Conservation (phyloP, 164 flowering plant genomes). For the Stephania cephalantha region DNA sequence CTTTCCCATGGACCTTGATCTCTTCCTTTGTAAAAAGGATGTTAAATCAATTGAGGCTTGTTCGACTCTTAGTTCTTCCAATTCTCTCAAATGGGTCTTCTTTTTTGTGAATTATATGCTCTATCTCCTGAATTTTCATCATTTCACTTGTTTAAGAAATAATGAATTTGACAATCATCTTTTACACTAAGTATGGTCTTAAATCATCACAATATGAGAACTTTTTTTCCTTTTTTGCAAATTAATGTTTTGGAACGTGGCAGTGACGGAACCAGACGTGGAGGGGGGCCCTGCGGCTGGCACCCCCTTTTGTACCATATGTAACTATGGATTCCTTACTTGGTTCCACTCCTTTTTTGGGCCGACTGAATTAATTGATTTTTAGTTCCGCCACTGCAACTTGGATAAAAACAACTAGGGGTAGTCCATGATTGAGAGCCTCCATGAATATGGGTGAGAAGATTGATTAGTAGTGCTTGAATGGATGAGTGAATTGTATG, state of each 20-base stretch:
- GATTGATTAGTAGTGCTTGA: background rate
- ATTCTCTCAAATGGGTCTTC: background rate
- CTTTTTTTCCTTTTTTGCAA: background rate
- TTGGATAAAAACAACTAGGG: background rate
- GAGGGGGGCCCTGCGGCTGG: too few relatives aligned
- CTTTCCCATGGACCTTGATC: background rate
- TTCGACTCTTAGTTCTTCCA: background rate
- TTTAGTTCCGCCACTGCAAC: too few relatives aligned
- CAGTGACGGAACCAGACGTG: too few relatives aligned
- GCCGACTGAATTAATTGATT: too few relatives aligned
- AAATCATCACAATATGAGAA: background rate
- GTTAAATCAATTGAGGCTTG: background rate
- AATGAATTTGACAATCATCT: background rate
- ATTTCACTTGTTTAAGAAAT: background rate
- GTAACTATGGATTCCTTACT: too few relatives aligned
- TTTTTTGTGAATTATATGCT: background rate
- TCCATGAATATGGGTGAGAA: background rate
- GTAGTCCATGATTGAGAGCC: background rate
- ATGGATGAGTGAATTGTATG: background rate
- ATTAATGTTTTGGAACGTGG: too few relatives aligned
- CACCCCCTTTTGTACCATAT: too few relatives aligned
- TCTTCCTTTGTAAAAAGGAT: slow-evolving; percentile 1
- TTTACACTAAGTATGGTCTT: too few relatives aligned
- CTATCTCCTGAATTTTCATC: background rate
- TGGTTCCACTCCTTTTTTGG: too few relatives aligned